phyloP scores from a whole-genome alignment of 2,329 filamentous ascomycete genomes.

The Sporothrix curviconia region DNA sequence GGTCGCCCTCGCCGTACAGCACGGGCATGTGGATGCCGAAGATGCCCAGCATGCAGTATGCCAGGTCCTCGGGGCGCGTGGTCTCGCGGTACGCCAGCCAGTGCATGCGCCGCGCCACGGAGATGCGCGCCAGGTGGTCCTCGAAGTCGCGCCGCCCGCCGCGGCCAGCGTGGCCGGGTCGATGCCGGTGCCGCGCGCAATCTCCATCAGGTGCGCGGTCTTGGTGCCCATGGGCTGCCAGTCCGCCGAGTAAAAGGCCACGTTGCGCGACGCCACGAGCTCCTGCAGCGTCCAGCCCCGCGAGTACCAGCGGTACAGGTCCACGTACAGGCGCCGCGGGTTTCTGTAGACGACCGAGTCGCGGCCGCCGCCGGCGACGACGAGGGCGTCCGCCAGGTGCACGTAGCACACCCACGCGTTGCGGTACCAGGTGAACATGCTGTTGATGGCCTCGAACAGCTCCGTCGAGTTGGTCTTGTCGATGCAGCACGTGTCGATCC shows the following conservation, averaged over 20 bases:
- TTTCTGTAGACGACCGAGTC: no score
- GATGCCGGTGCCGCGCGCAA: no score
- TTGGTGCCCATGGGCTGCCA: slow-evolving; percentile 11
- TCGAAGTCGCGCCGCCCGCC: no score
- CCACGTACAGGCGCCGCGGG: no score
- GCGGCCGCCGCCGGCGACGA: no score
- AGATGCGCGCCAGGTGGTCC: not conserved
- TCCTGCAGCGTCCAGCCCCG: no score
- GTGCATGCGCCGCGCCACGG: slow-evolving; percentile 25
- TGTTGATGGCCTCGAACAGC: slow-evolving; percentile 18
- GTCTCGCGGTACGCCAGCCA: slow-evolving; percentile 25
- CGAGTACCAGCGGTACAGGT: no score
- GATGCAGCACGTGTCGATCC: slow-evolving; percentile 21
- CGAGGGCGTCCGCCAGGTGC: slow-evolving; percentile 13
- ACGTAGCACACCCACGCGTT: slow-evolving; percentile 12
- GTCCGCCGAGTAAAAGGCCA: slow-evolving; percentile 24
- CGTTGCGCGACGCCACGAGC: slow-evolving; percentile 44
- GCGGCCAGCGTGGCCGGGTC: slow-evolving; percentile 15
- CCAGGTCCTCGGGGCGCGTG: slow-evolving; percentile 23
- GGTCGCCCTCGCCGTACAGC: slow-evolving; percentile 28
- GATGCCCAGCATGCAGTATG: slow-evolving; percentile 27
- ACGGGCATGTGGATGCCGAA: slow-evolving; percentile 28
- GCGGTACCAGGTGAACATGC: slow-evolving; percentile 18
- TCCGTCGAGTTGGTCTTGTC: slow-evolving; percentile 18
- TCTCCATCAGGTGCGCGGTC: no score